Conservation (phyloP, 1,139 yeast genomes). For the Kluyveromyces sp. region DNA sequence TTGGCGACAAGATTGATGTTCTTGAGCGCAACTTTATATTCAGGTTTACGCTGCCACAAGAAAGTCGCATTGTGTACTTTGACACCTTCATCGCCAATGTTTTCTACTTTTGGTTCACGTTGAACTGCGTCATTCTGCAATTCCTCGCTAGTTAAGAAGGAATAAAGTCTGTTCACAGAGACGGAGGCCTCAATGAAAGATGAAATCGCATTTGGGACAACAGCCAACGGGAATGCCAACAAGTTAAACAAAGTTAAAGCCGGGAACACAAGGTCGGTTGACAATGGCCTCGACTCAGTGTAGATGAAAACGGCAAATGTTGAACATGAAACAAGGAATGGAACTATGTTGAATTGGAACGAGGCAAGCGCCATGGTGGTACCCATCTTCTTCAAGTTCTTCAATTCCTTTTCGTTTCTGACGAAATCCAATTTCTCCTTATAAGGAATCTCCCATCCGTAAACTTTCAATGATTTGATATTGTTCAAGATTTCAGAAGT, state of each 20-base stretch:
- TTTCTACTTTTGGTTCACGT: slow-evolving; percentile 45
- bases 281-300: slow-evolving; percentile 58
- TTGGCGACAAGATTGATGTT: slow-evolving; percentile 61
- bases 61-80: slow-evolving; percentile 58
- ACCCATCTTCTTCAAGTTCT: slow-evolving; percentile 72
- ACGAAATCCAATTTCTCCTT: slow-evolving; percentile 64
- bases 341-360: slow-evolving; percentile 82
- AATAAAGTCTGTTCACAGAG: slow-evolving; percentile 67
- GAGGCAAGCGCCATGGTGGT: slow-evolving; percentile 63
- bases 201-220: slow-evolving; percentile 85
- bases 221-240: slow-evolving; percentile 87
- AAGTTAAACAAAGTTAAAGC: slow-evolving; percentile 83
- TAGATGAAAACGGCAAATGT: slow-evolving; percentile 81
- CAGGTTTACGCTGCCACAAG: slow-evolving; percentile 79
- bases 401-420: slow-evolving; percentile 83
- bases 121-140: slow-evolving; percentile 73
- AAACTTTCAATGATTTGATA: slow-evolving; percentile 83
- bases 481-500: slow-evolving; percentile 86
- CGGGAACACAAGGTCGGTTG: slow-evolving; percentile 93
- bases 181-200: slow-evolving; percentile 86
- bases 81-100: slow-evolving; percentile 64
- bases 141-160: slow-evolving; percentile 70
- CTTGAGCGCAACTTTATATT: slow-evolving; percentile 69
- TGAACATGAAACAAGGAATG: slow-evolving; percentile 83
- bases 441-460: slow-evolving; percentile 94